Base-by-base conservation (phyloP, 108 stramenopile species). In the Fragilariopsis cylindrus region DNA sequence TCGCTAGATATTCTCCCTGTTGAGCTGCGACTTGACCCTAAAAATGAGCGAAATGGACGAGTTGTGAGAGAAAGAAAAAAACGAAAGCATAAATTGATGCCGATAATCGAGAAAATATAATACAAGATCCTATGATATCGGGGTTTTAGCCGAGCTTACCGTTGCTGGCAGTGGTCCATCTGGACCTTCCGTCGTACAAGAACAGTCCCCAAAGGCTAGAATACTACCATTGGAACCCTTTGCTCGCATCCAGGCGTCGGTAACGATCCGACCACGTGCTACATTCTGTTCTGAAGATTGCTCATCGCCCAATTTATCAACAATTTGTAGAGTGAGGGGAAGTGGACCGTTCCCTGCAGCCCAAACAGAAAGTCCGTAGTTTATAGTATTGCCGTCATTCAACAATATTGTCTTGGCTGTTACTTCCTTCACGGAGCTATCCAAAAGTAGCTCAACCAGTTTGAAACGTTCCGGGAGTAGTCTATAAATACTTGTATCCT, bases 331-430 rank as follows among this genome's bases (percentile, higher is more conserved):
- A 15, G 94, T 92, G 11, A 98, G 63, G 2, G 93, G 94, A 19
- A 97, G 58, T 16, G 95, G 96, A 13, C 97, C 97, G 80, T 96
- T 97, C 0, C 98, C 98, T n/a, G 96, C 96, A 4, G 97, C 97
- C 98, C 98, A 98, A 42, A 98, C 93, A 48, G 91, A 78, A 54
- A 97, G 78, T 5, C 96, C 96, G 71, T 97, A 98, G 7, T 85
- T 77, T 47, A 97, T 71, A n/a, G 76, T 67, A 3, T 64, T 74
- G 15, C 89, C 96, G 39, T 96, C 89, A 50, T 87, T 89, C 15
- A 98, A 80, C 54, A 79, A 71, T 41, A 97, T 92, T 19, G 70
- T 77, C 57, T 88, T 85, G 1, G 80, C 87, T 0, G 82, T 91
- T 3, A 98, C 94, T 75, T 96, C 96, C 63, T 92, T 92, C 18